Percentiles rank a stretch among this genome's conserved stretches.
Evolutionary conservation across 1,284 basidiomycete genomes (phyloP).

Genomic region (Acaromyces ingoldii): DNA sequence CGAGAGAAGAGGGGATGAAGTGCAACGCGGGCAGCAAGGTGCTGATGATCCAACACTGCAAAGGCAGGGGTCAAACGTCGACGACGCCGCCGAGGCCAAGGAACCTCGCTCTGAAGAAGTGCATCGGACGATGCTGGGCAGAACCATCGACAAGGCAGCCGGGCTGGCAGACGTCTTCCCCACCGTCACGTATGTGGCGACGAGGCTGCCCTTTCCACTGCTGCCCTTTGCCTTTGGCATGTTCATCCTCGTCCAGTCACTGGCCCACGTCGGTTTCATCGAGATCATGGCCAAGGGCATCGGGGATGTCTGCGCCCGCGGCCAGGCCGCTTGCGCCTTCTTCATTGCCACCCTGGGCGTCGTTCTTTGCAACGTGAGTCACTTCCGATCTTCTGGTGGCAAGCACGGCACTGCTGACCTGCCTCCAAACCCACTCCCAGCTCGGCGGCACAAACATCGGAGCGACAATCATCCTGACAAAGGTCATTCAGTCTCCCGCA

Average conservation of each 20-base stretch:
- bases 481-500: constrained; percentile 56
- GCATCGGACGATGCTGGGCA: not conserved
- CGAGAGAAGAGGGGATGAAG: constrained; percentile 8
- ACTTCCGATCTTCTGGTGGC: not conserved
- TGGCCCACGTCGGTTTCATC: constrained; percentile 85
- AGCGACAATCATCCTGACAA: constrained; percentile 80
- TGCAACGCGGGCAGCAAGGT: not conserved
- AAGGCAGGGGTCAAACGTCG: too few relatives aligned
- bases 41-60: not conserved
- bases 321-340: constrained; percentile 54
- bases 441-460: constrained; percentile 91
- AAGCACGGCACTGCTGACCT: constrained; percentile 1
- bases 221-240: constrained; percentile 90
- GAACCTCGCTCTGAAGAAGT: not conserved
- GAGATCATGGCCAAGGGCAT: constrained; percentile 73
- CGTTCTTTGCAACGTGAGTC: constrained; percentile 71
- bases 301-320: constrained; percentile 54
- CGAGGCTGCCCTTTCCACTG: constrained; percentile 71
- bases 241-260: constrained; percentile 85
- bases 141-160: not conserved
- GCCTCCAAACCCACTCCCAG: constrained; percentile 7
- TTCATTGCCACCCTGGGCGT: constrained; percentile 60
- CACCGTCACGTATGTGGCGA: constrained; percentile 66
- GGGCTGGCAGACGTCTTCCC: constrained; percentile 59
- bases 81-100: not conserved